These are phyloP conservation scores for Buxus sempervirens DNA, from an alignment of 164 flowering plant species.

Conservation along the genomic window DNA sequence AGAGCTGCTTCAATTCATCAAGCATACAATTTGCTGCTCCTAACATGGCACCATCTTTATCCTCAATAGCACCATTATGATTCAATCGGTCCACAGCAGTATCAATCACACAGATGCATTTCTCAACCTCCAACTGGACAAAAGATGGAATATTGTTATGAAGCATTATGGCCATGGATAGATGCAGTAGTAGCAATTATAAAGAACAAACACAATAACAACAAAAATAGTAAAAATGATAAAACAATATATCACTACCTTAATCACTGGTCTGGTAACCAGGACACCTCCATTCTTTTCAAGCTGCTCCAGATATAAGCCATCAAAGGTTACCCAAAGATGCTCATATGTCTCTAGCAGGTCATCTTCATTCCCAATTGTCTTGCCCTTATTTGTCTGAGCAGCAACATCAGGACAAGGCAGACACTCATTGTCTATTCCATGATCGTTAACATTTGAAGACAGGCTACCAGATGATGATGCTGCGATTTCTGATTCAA, in stretches of 20 bases:
- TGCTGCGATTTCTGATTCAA: not conserved
- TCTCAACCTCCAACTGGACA: slow-evolving; percentile 23
- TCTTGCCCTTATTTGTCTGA: not conserved
- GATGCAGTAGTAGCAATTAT: too few species aligned
- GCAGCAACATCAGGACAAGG: not conserved
- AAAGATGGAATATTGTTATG: not conserved
- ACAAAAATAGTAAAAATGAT: not conserved
- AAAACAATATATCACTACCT: slow-evolving; percentile 18
- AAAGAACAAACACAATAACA: too few species aligned
- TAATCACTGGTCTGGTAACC: slow-evolving; percentile 4
- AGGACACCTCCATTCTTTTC: not conserved
- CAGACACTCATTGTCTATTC: not conserved
- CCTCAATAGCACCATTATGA: not conserved
- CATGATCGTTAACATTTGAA: not conserved
- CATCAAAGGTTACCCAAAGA: slow-evolving; percentile 22
- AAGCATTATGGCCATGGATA: not conserved
- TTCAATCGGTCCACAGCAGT: slow-evolving; percentile 5
- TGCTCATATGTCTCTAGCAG: not conserved
- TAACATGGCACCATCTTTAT: slow-evolving; percentile 5
- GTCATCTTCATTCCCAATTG: slow-evolving; percentile 6
- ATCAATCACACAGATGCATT: slow-evolving; percentile 16
- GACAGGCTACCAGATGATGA: not conserved
- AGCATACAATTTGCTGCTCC: slow-evolving; percentile 13
- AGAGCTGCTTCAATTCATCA: slow-evolving; percentile 19
- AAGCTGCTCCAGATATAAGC: not conserved